A percentile compares a stretch with the other conserved stretches of the same genome.
phyloP scores from a whole-genome alignment of 2,329 filamentous ascomycete species.

The Chlorencoelia australis region DNA sequence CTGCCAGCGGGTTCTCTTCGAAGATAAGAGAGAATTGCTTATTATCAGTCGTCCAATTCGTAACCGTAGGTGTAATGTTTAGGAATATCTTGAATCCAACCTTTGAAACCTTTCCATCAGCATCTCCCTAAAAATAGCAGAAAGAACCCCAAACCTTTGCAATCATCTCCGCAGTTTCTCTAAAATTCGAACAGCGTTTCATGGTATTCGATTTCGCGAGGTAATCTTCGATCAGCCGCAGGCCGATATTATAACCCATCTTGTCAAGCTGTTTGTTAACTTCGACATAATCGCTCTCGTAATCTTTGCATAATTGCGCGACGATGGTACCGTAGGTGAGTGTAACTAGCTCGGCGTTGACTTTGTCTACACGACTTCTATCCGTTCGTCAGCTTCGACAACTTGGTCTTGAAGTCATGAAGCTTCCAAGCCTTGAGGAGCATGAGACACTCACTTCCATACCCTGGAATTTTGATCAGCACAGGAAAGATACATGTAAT shows the following conservation, averaged over 20 bases:
- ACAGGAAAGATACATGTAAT: background rate
- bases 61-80: conserved; percentile 86
- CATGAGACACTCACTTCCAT: conserved; percentile 29
- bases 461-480: conserved; percentile 25
- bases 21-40: conserved; percentile 95
- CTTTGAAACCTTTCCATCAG: conserved; percentile 35
- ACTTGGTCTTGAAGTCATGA: too few relatives aligned
- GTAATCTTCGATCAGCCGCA: conserved; percentile 94
- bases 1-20: conserved; percentile 91
- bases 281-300: conserved; percentile 84
- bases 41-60: conserved; percentile 92
- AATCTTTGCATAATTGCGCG: conserved; percentile 91
- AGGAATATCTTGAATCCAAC: conserved; percentile 99
- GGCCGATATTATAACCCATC: conserved; percentile 98
- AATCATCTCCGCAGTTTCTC: conserved; percentile 95
- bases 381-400: conserved; percentile 17
- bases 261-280: conserved; percentile 97
- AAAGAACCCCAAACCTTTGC: conserved; percentile 55
- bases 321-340: conserved; percentile 98
- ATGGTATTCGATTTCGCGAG: conserved; percentile 87
- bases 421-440: conserved; percentile 3
- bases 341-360: conserved; percentile 94
- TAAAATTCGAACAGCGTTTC: conserved; percentile 83
- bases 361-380: conserved; percentile 92
- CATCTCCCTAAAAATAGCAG: background rate